Evolutionary conservation across 2,329 filamentous ascomycete genomes (phyloP).

Genomic region (Phaeomoniella chlamydospora): DNA sequence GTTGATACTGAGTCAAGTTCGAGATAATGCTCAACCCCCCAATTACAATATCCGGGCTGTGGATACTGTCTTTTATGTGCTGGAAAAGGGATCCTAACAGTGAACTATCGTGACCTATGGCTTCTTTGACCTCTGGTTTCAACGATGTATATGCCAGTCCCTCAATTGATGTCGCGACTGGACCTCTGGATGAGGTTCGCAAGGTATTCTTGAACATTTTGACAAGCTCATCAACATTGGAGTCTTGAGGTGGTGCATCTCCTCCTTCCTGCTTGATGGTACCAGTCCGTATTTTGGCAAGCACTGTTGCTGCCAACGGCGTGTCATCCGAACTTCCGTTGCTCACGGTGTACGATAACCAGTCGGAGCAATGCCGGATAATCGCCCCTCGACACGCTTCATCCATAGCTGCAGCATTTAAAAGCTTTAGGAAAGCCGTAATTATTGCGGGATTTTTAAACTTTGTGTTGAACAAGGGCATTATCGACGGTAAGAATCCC

Average conservation of each 20-base stretch:
- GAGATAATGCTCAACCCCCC: constrained; percentile 73
- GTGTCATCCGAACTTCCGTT: constrained; percentile 46
- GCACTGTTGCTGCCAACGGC: constrained; percentile 52
- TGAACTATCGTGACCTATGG: constrained; percentile 50
- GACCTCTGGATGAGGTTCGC: constrained; percentile 13
- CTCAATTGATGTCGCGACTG: constrained; percentile 48
- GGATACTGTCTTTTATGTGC: constrained; percentile 29
- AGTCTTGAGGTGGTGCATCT: constrained; percentile 23
- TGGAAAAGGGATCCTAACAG: constrained; percentile 57
- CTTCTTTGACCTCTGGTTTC: constrained; percentile 72
- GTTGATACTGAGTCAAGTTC: constrained; percentile 72
- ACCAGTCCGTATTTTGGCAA: constrained; percentile 46
- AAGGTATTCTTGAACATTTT: constrained; percentile 37
- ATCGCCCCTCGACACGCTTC: constrained; percentile 69
- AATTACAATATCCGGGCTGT: constrained; percentile 61
- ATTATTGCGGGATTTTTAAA: constrained; percentile 79
- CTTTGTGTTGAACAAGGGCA: constrained; percentile 61
- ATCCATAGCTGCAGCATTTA: constrained; percentile 86
- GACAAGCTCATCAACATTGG: constrained; percentile 37
- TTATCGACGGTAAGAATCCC: constrained; percentile 66
- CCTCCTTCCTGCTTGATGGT: constrained; percentile 18
- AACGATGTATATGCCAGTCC: constrained; percentile 86
- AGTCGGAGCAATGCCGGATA: constrained; percentile 68
- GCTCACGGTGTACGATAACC: constrained; percentile 73
- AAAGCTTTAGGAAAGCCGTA: constrained; percentile 70